Conservation (phyloP, 768 basidiomycete species). For the Lactarius trivialis region DNA sequence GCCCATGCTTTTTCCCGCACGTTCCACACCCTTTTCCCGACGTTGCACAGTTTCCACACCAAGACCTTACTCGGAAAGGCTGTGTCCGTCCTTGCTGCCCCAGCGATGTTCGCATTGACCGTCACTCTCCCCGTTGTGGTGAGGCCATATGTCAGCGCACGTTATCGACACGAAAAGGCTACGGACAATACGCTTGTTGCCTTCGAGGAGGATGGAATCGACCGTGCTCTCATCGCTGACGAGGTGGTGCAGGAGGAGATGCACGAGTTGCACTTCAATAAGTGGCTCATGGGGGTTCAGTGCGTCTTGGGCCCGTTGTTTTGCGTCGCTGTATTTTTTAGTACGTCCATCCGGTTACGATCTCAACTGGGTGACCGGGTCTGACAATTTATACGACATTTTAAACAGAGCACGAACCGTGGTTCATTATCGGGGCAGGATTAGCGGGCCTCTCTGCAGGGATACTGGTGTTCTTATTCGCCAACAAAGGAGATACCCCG, state of each 20-base stretch:
- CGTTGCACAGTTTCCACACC: constrained; percentile 62
- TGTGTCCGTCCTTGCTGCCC: constrained; percentile 74
- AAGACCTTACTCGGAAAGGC: constrained; percentile 69
- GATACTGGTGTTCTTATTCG: constrained; percentile 51
- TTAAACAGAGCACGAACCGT: constrained; percentile 41
- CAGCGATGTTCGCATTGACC: constrained; percentile 80
- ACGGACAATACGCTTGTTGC: constrained; percentile 49
- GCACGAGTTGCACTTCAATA: constrained; percentile 60
- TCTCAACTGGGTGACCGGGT: not conserved
- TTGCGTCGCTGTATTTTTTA: constrained; percentile 66
- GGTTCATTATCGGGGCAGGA: constrained; percentile 49
- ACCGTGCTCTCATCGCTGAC: constrained; percentile 63
- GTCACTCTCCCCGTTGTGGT: constrained; percentile 89
- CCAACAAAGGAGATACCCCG: constrained; percentile 50
- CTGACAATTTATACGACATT: constrained; percentile 4
- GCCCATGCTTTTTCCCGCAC: constrained; percentile 35
- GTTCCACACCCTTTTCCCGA: constrained; percentile 74
- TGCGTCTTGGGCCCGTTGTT: constrained; percentile 80
- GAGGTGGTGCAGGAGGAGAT: constrained; percentile 66
- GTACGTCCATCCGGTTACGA: constrained; percentile 40
- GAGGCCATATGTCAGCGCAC: constrained; percentile 39
- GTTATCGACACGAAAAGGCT: constrained; percentile 37
- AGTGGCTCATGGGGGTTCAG: constrained; percentile 82
- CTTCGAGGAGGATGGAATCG: constrained; percentile 72
- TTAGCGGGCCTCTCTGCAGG: constrained; percentile 50